Evolutionary conservation across 768 basidiomycete genomes (phyloP), one percentile per base, ranked within the genome.

Genomic region (Rhodocollybia butyracea): DNA sequence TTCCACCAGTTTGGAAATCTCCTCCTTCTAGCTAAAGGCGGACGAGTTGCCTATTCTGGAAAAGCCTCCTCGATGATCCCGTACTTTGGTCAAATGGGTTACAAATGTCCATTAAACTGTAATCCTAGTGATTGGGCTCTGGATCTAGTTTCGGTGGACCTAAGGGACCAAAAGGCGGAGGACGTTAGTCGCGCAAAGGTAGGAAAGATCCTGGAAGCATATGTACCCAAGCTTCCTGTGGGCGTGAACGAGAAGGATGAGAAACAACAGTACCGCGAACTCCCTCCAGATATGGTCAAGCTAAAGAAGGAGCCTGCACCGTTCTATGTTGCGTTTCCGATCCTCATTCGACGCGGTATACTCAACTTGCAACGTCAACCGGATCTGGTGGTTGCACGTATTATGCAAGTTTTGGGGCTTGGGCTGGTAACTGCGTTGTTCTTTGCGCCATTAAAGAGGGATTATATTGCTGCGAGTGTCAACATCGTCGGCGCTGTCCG

Each of bases 41-140:
- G 88, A 3, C 79, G 75, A 57, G 67, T 82, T n/a, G 77, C 86
- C 15, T 88, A 85, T 67, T 81, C 83, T n/a, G 86, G 86, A 0
- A 78, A 77, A 48, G 72, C 79, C 13, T 65, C 66, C 2, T 72
- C 73, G 40, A 83, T 82, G 59, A 80, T 85, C 38, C 72, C 76
- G 3, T 88, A 88, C 69, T 81, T 91, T 51, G 75, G 76, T 42
- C 68, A 67, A n/a, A 74, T 85, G 39, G 87, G 83, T 0, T 76
- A 77, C 52, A 73, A 76, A 1, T 91, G 88, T 62, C 88, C 88
- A 21, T 67, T 76, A 1, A 88, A 88, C 0, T 90, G 85, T 66
- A 91, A 91, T 63, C 82, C 90, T 46, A 89, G 88, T 1, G 88
- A 91, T 68, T 90, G 51, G 43, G 57, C 51, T 38, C 31, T 57